Evolutionary conservation across 2,329 filamentous ascomycete species (phyloP), one percentile per base, ranked within the genome.

Genomic region (Bipolaris victoriae): DNA sequence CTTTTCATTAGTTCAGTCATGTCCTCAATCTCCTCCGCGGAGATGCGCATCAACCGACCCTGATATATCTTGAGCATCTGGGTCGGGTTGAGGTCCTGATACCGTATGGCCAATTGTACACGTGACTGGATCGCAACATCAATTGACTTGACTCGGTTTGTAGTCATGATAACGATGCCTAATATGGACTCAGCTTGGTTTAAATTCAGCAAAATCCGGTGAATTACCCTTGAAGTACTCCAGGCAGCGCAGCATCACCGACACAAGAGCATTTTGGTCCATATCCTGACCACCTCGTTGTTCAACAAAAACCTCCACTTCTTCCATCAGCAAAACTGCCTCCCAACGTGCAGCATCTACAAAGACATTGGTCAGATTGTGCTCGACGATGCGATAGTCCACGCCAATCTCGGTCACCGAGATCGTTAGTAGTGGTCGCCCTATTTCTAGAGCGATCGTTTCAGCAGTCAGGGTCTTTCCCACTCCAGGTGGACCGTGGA

Each of bases 191-290:
- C 20, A 20, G 20, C 20, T 20, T 20, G 20, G 20, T 20, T 20
- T 20, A 3, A 20, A 3, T 20, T 20, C 20, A 20, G 20, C 20
- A 20, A 20, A 3, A 20, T 20, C 20, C 20, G 20, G 20, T 20
- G 20, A 20, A 20, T 20, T 20, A 20, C 20, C 36, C 36, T 16
- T 39, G 36, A 39, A 39, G 15, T 39, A 16, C 16, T 16, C 36
- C 36, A 39, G 36, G 13, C 5, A 3, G 15, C 36, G 36, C 15
- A 39, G 36, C 15, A 16, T 16, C 7, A n/a, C 36, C 16, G 36
- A 39, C 13, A 39, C 36, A 5, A 39, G 7, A 16, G 36, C 36
- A 35, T 35, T 60, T 51, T 7, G 6, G 29, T 18, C 60, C 57
- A 15, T 55, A 16, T 3, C 22, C 20, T 7, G 15, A 16, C 3